Conservation (phyloP, 176 grass and related monocot species). For the Avena insularis region DNA sequence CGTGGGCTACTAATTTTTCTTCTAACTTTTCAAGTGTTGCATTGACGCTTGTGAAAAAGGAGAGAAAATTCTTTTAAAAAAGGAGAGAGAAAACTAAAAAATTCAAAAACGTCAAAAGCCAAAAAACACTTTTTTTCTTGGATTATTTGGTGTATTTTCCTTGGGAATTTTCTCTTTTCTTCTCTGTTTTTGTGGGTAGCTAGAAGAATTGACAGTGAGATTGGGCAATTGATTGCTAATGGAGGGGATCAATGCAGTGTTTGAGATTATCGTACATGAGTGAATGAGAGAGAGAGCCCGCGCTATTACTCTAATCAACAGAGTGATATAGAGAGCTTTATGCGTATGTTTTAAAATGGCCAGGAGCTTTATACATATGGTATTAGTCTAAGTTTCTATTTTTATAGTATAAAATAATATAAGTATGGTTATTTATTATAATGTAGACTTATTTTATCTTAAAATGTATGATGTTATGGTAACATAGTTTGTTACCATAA, state of each 20-base stretch:
- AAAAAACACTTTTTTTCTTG: not conserved
- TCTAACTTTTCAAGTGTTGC: slow-evolving; percentile 9
- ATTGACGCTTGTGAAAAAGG: slow-evolving; percentile 1
- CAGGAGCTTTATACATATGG: slow-evolving; percentile 16
- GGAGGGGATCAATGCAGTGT: slow-evolving; percentile 33
- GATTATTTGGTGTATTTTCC: slow-evolving; percentile 8
- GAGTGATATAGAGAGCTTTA: slow-evolving; percentile 24
- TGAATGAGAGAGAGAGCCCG: not conserved
- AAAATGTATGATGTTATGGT: no score
- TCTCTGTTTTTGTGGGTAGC: not conserved
- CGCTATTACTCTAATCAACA: slow-evolving; percentile 19
- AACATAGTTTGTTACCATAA: no score
- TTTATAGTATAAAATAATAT: no score
- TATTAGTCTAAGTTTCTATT: no score
- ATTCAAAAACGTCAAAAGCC: not conserved
- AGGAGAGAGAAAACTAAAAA: not conserved
- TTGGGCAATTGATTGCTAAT: slow-evolving; percentile 35
- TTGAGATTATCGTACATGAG: slow-evolving; percentile 15
- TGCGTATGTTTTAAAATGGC: slow-evolving; percentile 61
- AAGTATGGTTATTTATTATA: no score
- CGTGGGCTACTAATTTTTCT: slow-evolving; percentile 42
- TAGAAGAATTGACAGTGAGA: slow-evolving; percentile 43
- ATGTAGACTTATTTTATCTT: no score
- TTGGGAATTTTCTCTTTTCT: slow-evolving; percentile 6
- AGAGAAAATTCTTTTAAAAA: not conserved